Evolutionary conservation across 768 basidiomycete species (phyloP).

Genomic region (Mycena sanguinolenta): DNA sequence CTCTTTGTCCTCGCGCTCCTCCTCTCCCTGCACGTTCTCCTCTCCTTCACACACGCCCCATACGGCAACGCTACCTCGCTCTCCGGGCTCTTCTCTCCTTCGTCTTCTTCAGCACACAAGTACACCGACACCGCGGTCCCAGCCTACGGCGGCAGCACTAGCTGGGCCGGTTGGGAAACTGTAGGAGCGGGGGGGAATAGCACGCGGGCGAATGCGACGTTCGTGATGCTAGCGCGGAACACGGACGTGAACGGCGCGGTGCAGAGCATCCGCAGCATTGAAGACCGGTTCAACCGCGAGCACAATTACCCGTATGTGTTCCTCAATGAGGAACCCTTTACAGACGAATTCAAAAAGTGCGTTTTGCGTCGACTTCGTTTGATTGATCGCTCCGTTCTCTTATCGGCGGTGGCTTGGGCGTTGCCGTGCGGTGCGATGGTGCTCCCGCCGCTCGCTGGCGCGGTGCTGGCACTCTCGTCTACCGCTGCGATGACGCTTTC

Average conservation of each 20-base stretch:
- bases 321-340: slow-evolving; percentile 86
- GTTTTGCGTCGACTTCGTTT: slow-evolving; percentile 34
- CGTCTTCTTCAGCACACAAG: too few relatives aligned
- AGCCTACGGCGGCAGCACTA: slow-evolving; percentile 41
- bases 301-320: slow-evolving; percentile 89
- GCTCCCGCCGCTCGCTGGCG: too few relatives aligned
- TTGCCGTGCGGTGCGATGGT: too few relatives aligned
- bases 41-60: slow-evolving; percentile 64
- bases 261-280: slow-evolving; percentile 80
- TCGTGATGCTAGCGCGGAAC: slow-evolving; percentile 75
- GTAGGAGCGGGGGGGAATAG: not conserved
- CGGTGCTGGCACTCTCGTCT: too few relatives aligned
- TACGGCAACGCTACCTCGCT: slow-evolving; percentile 67
- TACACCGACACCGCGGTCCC: slow-evolving; percentile 48
- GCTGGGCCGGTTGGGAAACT: slow-evolving; percentile 16
- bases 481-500: too few relatives aligned
- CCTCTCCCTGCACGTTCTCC: slow-evolving; percentile 56
- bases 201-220: slow-evolving; percentile 54
- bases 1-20: slow-evolving; percentile 26
- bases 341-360: slow-evolving; percentile 81
- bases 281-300: slow-evolving; percentile 85
- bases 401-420: too few relatives aligned
- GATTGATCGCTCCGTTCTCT: too few relatives aligned
- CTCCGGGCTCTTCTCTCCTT: slow-evolving; percentile 23
- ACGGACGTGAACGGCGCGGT: slow-evolving; percentile 72